Evolutionary conservation across 306 rosid species (phyloP), one percentile per base, ranked within the genome.

Genomic region (Corylus americana): DNA sequence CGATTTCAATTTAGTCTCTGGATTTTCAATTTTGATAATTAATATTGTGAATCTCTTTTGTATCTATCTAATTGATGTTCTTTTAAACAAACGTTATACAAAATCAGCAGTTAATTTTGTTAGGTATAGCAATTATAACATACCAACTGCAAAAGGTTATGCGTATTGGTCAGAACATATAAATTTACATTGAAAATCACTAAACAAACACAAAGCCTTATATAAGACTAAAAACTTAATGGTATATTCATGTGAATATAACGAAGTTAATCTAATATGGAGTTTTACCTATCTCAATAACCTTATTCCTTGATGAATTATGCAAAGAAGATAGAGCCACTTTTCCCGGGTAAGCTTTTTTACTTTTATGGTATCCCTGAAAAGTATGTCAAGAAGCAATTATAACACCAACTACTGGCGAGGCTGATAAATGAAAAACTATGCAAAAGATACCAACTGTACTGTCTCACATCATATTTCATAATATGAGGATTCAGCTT

Each of bases 241-340:
- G 78, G 63, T 58, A 17, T n/a, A n/a, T 73, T 54, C 22, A 55
- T 70, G 70, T 37, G 48, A 74, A 64, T 27, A 78, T 45, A 70
- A 42, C n/a, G 74, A 64, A 68, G 71, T 55, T 47, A 77, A 83
- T 37, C 73, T 66, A 77, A 13, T 55, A 17, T 74, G 20, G 80
- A 72, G 61, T 75, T 71, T 85, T 63, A 94, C 98, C 98, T 85
- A 92, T 85, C 79, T 94, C 94, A 70, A 92, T 59, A 77, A 80
- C 84, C 85, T 91, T 94, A 75, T 94, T 94, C 87, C 97, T 94
- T 72, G 98, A 92, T 64, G 89, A 78, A 82, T 81, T 89, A 88
- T 89, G 87, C 87, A 88, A 74, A 67, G 92, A 77, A 80, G 93
- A 80, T 71, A 91, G 77, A 69, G 87, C 84, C 74, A 90, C 88